phyloP scores from a whole-genome alignment of 345 rosid species.

The Euphorbia peplus region DNA sequence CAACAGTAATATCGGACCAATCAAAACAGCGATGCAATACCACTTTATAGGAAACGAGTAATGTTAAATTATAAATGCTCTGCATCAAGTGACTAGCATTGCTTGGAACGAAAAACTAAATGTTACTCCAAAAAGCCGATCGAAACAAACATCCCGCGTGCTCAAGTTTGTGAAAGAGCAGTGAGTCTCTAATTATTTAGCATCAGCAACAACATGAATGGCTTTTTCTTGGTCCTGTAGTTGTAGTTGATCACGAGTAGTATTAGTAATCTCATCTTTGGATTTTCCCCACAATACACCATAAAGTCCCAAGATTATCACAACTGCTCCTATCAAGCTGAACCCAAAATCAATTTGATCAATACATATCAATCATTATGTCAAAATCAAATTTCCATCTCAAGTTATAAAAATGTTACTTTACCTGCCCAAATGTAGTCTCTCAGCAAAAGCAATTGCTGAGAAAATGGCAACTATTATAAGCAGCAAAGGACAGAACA shows the following conservation, averaged over 20 bases:
- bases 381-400: not conserved
- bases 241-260: constrained; percentile 1
- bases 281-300: constrained; percentile 40
- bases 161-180: not conserved
- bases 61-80: too few relatives aligned
- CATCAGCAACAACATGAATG: not conserved
- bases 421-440: constrained; percentile 43
- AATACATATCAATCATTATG: too few relatives aligned
- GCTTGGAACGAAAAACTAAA: too few relatives aligned
- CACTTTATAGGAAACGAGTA: too few relatives aligned
- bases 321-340: constrained; percentile 34
- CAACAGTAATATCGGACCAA: too few relatives aligned
- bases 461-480: constrained; percentile 41
- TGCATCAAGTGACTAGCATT: too few relatives aligned
- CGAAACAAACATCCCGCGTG: too few relatives aligned
- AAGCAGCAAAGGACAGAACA: constrained; percentile 34
- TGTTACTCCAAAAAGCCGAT: too few relatives aligned
- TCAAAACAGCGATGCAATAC: too few relatives aligned
- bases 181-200: not conserved
- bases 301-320: constrained; percentile 37
- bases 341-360: not conserved
- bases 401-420: too few relatives aligned
- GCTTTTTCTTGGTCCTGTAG: too few relatives aligned
- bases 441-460: constrained; percentile 41
- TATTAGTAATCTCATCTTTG: constrained; percentile 10